Percentiles rank a stretch among this genome's conserved stretches.
These are phyloP conservation scores for Hypoxylon intermedium DNA, from an alignment of 495 filamentous ascomycete species.

Conservation along the genomic window DNA sequence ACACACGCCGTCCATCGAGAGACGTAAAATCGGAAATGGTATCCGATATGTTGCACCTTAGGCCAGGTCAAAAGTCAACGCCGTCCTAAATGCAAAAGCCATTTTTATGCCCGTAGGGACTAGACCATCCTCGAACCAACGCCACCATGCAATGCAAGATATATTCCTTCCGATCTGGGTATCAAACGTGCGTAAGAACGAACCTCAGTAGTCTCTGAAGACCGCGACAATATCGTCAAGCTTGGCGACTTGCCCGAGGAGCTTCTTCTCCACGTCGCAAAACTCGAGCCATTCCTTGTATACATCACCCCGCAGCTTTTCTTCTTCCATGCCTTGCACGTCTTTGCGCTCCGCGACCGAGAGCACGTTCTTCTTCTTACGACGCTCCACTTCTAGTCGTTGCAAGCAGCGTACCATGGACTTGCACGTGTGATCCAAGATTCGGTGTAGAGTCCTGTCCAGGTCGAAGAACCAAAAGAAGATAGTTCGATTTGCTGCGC, in stretches of 20 bases:
- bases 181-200: slow-evolving; percentile 22
- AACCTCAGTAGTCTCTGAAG: slow-evolving; percentile 78
- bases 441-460: slow-evolving; percentile 66
- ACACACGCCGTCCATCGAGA: slow-evolving; percentile 10
- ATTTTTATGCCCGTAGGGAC: slow-evolving; percentile 22
- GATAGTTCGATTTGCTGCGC: slow-evolving; percentile 77
- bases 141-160: slow-evolving; percentile 43
- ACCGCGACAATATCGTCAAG: slow-evolving; percentile 85
- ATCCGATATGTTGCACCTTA: background rate
- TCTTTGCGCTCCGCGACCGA: slow-evolving; percentile 81
- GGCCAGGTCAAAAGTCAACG: slow-evolving; percentile 1
- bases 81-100: slow-evolving; percentile 31
- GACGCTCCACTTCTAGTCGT: slow-evolving; percentile 72
- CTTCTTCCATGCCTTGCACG: slow-evolving; percentile 79
- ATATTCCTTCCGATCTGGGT: slow-evolving; percentile 18
- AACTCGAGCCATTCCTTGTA: slow-evolving; percentile 70
- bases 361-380: slow-evolving; percentile 69
- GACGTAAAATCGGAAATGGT: slow-evolving; percentile 11
- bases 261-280: slow-evolving; percentile 72
- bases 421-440: slow-evolving; percentile 83
- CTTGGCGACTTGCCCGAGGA: slow-evolving; percentile 76
- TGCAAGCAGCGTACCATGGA: slow-evolving; percentile 87
- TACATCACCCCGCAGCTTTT: slow-evolving; percentile 73
- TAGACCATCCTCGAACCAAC: slow-evolving; percentile 28
- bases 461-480: slow-evolving; percentile 91